Evolutionary conservation across 352 stramenopile species (phyloP).

Genomic region (Plasmopara muralis): DNA sequence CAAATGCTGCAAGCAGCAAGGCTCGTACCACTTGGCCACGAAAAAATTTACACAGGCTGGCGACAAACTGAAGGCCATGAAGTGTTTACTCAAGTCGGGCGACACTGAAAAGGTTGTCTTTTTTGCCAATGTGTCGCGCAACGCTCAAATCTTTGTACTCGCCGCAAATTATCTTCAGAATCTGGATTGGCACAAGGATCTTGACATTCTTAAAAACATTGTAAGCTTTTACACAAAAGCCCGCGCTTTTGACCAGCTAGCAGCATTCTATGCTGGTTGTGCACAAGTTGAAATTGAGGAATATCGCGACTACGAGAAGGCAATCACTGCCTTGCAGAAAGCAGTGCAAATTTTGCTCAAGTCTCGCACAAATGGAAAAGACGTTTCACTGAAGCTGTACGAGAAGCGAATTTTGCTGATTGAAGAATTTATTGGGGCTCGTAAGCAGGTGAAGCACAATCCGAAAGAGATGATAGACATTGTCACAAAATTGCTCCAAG

Average conservation of each 20-base stretch:
- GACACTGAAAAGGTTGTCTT: conserved; percentile 94
- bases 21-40: conserved; percentile 88
- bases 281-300: conserved; percentile 92
- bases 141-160: conserved; percentile 92
- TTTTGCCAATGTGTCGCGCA: conserved; percentile 89
- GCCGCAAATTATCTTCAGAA: conserved; percentile 94
- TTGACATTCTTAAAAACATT: conserved; percentile 91
- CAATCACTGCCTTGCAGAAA: conserved; percentile 85
- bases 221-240: conserved; percentile 94
- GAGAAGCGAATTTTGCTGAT: conserved; percentile 68
- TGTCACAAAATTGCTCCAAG: conserved; percentile 75
- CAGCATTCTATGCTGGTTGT: conserved; percentile 88
- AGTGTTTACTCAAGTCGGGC: conserved; percentile 92
- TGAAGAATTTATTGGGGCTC: conserved; percentile 79
- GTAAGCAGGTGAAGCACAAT: conserved; percentile 51
- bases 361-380: conserved; percentile 57
- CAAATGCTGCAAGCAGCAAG: conserved; percentile 90
- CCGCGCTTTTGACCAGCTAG: conserved; percentile 87
- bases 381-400: conserved; percentile 48
- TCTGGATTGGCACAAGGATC: conserved; percentile 89
- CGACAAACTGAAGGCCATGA: conserved; percentile 90
- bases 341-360: conserved; percentile 84
- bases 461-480: conserved; percentile 66
- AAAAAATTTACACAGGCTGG: conserved; percentile 95
- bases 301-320: conserved; percentile 93